phyloP scores from a whole-genome alignment of 2,329 filamentous ascomycete genomes.

The Penicillium sp. region DNA sequence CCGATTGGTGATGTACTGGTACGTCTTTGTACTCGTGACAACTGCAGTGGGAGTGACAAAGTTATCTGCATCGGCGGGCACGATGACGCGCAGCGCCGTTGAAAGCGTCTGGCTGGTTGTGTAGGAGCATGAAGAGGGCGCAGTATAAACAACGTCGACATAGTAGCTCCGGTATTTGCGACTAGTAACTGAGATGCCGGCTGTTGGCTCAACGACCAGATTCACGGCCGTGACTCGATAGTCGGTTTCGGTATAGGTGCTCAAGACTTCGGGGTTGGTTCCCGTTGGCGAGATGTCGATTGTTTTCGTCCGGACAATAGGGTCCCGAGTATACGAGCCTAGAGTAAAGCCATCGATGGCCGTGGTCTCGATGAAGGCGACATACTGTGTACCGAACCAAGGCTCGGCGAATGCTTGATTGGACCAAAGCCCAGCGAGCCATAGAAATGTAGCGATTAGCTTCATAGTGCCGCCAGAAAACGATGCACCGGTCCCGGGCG shows the following conservation, averaged over 20 bases:
- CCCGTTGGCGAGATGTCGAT: slow-evolving; percentile 9
- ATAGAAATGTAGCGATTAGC: not conserved
- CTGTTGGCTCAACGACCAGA: slow-evolving; percentile 9
- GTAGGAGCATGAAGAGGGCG: slow-evolving; percentile 12
- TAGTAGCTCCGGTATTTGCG: slow-evolving; percentile 8
- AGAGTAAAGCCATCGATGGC: slow-evolving; percentile 4
- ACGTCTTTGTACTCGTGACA: slow-evolving; percentile 6
- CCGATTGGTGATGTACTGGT: slow-evolving; percentile 3
- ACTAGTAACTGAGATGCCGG: slow-evolving; percentile 6
- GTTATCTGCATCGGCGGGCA: slow-evolving; percentile 5
- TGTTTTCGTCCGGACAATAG: slow-evolving; percentile 5
- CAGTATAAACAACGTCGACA: slow-evolving; percentile 9
- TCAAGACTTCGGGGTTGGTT: slow-evolving; percentile 4
- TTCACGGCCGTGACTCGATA: slow-evolving; percentile 10
- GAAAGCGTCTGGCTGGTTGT: slow-evolving; percentile 8
- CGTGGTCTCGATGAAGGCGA: slow-evolving; percentile 7
- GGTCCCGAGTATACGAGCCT: slow-evolving; percentile 3
- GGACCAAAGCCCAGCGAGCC: not conserved
- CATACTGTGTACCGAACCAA: slow-evolving; percentile 12
- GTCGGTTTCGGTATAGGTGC: slow-evolving; percentile 6
- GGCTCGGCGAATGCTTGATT: slow-evolving; percentile 5
- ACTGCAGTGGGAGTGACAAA: slow-evolving; percentile 2
- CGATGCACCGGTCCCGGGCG: too few species aligned
- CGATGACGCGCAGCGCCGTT: slow-evolving; percentile 5
- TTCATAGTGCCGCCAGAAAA: too few species aligned